Evolutionary conservation across 2,329 filamentous ascomycete genomes (phyloP).

Genomic region (Diplodia seriata): DNA sequence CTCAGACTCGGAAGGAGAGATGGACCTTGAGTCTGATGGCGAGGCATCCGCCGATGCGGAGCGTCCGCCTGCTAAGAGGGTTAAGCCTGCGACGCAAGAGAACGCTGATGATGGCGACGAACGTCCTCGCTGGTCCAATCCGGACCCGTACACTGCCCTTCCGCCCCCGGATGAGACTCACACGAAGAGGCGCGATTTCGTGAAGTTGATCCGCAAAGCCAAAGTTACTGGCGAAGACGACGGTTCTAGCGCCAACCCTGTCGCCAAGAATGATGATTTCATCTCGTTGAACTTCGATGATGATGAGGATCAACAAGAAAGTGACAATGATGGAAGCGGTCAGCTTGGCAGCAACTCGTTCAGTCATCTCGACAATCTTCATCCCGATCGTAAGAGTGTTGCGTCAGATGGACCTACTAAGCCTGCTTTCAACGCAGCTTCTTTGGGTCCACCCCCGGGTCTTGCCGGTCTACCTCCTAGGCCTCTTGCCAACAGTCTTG

Average conservation of each 20-base stretch:
- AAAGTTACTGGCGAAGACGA: constrained; percentile 68
- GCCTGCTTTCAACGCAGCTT: constrained; percentile 14
- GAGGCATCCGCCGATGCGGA: constrained; percentile 34
- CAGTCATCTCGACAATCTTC: constrained; percentile 44
- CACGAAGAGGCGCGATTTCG: constrained; percentile 82
- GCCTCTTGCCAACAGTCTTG: constrained; percentile 30
- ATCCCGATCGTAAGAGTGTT: constrained; percentile 35
- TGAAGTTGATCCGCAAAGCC: constrained; percentile 90
- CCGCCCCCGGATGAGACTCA: constrained; percentile 77
- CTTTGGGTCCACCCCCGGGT: constrained; percentile 25
- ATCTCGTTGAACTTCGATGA: constrained; percentile 81
- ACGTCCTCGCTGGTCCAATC: constrained; percentile 88
- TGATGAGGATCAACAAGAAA: constrained; percentile 51
- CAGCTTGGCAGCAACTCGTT: constrained; percentile 36
- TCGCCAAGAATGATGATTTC: constrained; percentile 72
- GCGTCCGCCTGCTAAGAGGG: constrained; percentile 38
- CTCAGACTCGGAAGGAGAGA: constrained; percentile 48
- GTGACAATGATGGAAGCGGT: constrained; percentile 8
- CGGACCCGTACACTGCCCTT: constrained; percentile 88
- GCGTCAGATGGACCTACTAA: constrained; percentile 2
- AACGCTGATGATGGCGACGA: constrained; percentile 42
- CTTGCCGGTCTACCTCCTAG: constrained; percentile 14
- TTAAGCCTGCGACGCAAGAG: constrained; percentile 36
- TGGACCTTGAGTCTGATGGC: constrained; percentile 41
- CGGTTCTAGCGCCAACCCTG: constrained; percentile 61